Evolutionary conservation across 495 filamentous ascomycete genomes (phyloP).

Genomic region (Collariella sp.): DNA sequence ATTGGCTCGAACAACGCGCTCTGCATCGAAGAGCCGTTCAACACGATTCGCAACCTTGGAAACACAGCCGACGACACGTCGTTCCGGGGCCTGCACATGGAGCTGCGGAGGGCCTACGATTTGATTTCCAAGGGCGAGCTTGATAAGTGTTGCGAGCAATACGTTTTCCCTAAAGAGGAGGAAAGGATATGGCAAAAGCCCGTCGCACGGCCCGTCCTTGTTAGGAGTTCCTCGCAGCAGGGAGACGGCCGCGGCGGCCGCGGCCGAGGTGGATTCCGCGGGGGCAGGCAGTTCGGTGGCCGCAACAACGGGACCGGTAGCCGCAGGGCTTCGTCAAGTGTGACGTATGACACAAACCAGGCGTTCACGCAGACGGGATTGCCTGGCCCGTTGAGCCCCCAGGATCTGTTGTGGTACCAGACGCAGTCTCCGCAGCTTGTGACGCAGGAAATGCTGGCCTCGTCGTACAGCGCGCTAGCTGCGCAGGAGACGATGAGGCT

Average conservation of each 20-base stretch:
- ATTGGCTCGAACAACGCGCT: conserved; percentile 67
- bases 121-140: conserved; percentile 66
- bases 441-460: conserved; percentile 37
- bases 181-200: conserved; percentile 70
- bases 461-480: conserved; percentile 30
- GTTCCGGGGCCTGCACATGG: conserved; percentile 80
- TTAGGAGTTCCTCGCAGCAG: conserved; percentile 47
- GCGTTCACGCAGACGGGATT: conserved; percentile 16
- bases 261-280: conserved; percentile 51
- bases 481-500: conserved; percentile 32
- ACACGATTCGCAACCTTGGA: conserved; percentile 81
- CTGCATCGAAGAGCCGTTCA: conserved; percentile 97
- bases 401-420: conserved; percentile 39
- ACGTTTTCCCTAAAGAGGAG: conserved; percentile 76
- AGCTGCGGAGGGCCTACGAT: conserved; percentile 81
- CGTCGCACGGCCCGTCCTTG: conserved; percentile 36
- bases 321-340: conserved; percentile 34
- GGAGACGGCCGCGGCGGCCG: conserved; percentile 41
- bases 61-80: conserved; percentile 95
- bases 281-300: conserved; percentile 49
- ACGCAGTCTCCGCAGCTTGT: conserved; percentile 27
- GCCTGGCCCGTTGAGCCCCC: conserved; percentile 20
- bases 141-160: conserved; percentile 73
- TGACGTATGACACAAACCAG: conserved; percentile 29
- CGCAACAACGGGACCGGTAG: conserved; percentile 39